Evolutionary conservation across 208 protist species (phyloP).

Genomic region (Lotmaria passim): DNA sequence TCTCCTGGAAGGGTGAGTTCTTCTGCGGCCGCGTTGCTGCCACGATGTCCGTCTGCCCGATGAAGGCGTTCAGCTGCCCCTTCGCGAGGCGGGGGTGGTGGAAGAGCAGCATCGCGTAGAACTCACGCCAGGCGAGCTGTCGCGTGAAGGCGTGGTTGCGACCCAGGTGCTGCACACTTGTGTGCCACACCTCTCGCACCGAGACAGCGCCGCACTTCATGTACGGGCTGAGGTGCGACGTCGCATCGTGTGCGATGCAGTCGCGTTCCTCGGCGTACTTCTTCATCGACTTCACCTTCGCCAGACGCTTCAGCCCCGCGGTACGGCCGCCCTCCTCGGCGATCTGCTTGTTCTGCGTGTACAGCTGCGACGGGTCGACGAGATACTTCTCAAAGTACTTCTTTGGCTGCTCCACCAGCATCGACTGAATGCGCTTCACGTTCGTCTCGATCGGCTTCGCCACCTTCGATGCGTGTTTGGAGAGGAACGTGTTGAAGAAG

Average conservation of each 20-base stretch:
- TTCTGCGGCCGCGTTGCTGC: constrained; percentile 14
- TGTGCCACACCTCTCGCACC: constrained; percentile 63
- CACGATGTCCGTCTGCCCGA: constrained; percentile 21
- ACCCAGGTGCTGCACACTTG: constrained; percentile 40
- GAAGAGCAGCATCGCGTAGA: constrained; percentile 69
- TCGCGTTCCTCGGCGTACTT: constrained; percentile 57
- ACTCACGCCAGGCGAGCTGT: constrained; percentile 81
- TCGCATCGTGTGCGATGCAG: constrained; percentile 57
- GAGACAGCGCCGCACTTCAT: constrained; percentile 84
- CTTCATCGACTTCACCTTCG: constrained; percentile 29
- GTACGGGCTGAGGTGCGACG: constrained; percentile 76
- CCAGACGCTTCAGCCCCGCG: constrained; percentile 45
- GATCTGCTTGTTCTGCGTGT: constrained; percentile 33
- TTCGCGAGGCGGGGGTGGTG: constrained; percentile 58
- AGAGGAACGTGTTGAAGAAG: constrained; percentile 64
- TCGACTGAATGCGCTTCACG: constrained; percentile 29
- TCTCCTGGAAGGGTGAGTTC: constrained; percentile 70
- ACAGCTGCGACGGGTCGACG: constrained; percentile 31
- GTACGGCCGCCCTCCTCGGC: constrained; percentile 54
- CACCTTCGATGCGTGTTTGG: constrained; percentile 43
- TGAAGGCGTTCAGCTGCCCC: constrained; percentile 59
- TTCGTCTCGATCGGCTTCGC: constrained; percentile 19
- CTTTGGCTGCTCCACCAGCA: constrained; percentile 32
- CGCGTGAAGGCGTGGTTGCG: constrained; percentile 49
- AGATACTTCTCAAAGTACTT: constrained; percentile 19